Evolutionary conservation across 768 basidiomycete genomes (phyloP), one percentile per base, ranked within the genome.

Genomic region (Lactifluus rugatus): DNA sequence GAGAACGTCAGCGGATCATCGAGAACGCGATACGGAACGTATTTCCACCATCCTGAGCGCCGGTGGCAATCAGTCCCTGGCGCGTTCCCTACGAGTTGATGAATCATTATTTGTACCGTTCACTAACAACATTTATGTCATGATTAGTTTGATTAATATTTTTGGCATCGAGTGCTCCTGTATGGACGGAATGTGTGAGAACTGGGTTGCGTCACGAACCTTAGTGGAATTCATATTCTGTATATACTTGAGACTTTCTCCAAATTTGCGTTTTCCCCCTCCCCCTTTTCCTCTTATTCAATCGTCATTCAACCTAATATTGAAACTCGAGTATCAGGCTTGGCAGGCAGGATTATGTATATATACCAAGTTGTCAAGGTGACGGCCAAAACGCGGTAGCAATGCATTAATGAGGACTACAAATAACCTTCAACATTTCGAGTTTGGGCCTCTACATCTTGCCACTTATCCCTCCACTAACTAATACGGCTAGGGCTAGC

Each of bases 21-120:
- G 69, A 49, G 46, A 71, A 47, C 69, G 62, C 74, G 87, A 28
- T 85, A 89, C 69, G 79, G 81, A 34, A 91, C 87, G 26, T 91
- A 91, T 65, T 92, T 85, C 64, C 91, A 91, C 68, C 91, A 91
- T 69, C 91, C 91, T 0, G 91, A 93, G 66, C 73, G 81, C 61
- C 74, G 83, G 58, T 76, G 75, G 65, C 76, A 78, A 61, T 66
- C 70, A 0, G 74, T 85, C 57, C 85, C 84, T 5, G 85, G 84
- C 4, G 83, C 82, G 3, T 85, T 85, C 64, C 66, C 70, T 9
- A 41, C 37, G 11, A 23, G 58, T 45, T 54, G 48, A 23, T 59
- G 34, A 54, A 23, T 28, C 16, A 46, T 26, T 46, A 4, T 14
- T 34, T 19, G 5, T 21, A 16, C 19, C 10, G 19, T 1, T 36